Percentiles rank a stretch among this genome's conserved stretches.
These are phyloP conservation scores for Trametes polyzona DNA, from an alignment of 1,284 basidiomycete genomes.

Conservation along the genomic window DNA sequence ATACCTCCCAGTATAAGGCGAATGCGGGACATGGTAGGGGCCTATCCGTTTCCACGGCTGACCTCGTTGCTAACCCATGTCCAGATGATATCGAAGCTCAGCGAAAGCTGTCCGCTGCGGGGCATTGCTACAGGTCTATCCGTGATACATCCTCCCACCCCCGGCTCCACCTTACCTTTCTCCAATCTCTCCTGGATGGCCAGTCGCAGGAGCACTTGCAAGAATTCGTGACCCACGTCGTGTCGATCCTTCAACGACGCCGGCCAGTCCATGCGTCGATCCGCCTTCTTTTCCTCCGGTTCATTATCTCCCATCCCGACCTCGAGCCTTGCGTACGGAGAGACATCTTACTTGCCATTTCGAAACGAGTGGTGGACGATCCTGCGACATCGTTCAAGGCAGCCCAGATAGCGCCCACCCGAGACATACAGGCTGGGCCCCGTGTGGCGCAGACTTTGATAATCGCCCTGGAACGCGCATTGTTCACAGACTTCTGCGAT, in stretches of 20 bases:
- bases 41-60: not conserved
- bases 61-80: not conserved
- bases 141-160: constrained; percentile 10
- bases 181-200: constrained; percentile 27
- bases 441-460: not conserved
- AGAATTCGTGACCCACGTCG: constrained; percentile 18
- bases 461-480: not conserved
- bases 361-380: not conserved
- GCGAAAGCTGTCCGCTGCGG: constrained; percentile 24
- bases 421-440: too few relatives aligned
- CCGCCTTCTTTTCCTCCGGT: constrained; percentile 33
- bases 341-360: constrained; percentile 13
- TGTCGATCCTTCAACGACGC: constrained; percentile 18
- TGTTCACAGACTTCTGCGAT: not conserved
- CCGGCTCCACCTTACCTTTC: constrained; percentile 31
- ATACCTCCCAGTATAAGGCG: constrained; percentile 28
- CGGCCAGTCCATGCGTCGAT: constrained; percentile 28
- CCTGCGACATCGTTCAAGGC: too few relatives aligned
- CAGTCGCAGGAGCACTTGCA: constrained; percentile 3
- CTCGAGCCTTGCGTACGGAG: not conserved
- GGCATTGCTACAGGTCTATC: constrained; percentile 29
- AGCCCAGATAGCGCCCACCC: not conserved
- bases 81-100: constrained; percentile 18
- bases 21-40: not conserved
- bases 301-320: constrained; percentile 23